Base-by-base conservation (phyloP, 1,139 yeast genomes). In the Ashbya aceris region DNA sequence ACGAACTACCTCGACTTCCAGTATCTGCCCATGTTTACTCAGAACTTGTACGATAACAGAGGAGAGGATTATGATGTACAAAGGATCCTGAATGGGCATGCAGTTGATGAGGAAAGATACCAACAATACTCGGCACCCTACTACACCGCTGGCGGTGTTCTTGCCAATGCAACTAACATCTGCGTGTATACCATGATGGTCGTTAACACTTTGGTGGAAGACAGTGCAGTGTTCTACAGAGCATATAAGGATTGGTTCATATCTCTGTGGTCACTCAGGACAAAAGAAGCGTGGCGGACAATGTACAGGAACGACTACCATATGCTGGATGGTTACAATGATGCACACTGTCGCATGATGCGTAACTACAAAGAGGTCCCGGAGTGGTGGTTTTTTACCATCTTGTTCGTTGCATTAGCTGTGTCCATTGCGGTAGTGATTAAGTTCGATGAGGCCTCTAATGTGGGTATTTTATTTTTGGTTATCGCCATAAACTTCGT, bases 281-380 rank as follows among this genome's bases (percentile, higher is more conserved):
- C 62, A 30, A 43, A 40, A 23, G 40, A 41, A 26, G 12, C 48
- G 4, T 58, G 49, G 62, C 58, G 2, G 45, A 53, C 36, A 49
- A 32, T 44, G n/a, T 43, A 40, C 35, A 42, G 31, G 8, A 30
- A 36, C 8, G 48, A 46, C 2, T 41, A 45, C 11, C 35, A 38
- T 4, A 42, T 42, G 9, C 27, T 61, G 41, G 66, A 62, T 8
- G 64, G 61, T 2, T 67, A 62, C 47, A 55, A 68, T 23, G 83
- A 78, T 50, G 74, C 81, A 0, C 80, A 77, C 49, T 68, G 74
- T 35, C 65, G 68, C 41, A 71, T 76, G 74, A 76, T 76, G 79
- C 49, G 67, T 23, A 61, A 62, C 13, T 76, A 76, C 56, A 68
- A 67, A 32, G 84, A 79, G 51, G 83, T 77, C 13, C 84, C 84